Percentiles rank a stretch among this genome's conserved stretches.
Evolutionary conservation across 2,329 filamentous ascomycete genomes (phyloP).

Genomic region (Paracamarosporium sp.): DNA sequence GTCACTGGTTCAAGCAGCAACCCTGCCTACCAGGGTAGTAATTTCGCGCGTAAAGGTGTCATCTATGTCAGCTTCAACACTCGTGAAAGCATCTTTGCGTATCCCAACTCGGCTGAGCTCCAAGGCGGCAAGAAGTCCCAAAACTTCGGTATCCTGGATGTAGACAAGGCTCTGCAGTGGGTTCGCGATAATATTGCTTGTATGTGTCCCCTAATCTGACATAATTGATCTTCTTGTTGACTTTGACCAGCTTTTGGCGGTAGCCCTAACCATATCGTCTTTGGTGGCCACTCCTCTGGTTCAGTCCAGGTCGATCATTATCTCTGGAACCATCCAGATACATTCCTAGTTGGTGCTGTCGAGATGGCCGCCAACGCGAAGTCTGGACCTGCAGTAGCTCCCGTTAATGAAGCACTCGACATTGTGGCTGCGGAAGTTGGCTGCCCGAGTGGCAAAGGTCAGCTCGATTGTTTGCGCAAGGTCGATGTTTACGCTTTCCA

Average conservation of each 20-base stretch:
- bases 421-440: conserved; percentile 30
- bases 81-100: conserved; percentile 47
- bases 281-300: conserved; percentile 47
- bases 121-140: conserved; percentile 20
- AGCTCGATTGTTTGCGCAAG: conserved; percentile 27
- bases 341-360: conserved; percentile 26
- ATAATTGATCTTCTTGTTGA: background rate
- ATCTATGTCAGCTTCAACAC: conserved; percentile 36
- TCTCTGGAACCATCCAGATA: conserved; percentile 32
- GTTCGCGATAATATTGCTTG: conserved; percentile 42
- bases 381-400: conserved; percentile 28
- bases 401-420: conserved; percentile 27
- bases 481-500: conserved; percentile 31
- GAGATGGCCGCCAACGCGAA: conserved; percentile 35
- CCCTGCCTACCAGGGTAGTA: conserved; percentile 51
- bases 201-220: background rate
- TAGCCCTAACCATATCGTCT: conserved; percentile 51
- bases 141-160: conserved; percentile 47
- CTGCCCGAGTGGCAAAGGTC: conserved; percentile 25
- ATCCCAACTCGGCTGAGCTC: conserved; percentile 50
- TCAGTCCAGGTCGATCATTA: conserved; percentile 34
- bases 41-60: conserved; percentile 36
- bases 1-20: conserved; percentile 51
- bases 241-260: conserved; percentile 47
- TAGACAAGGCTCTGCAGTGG: conserved; percentile 47